These are phyloP conservation scores for Linnemannia elongata DNA, from an alignment of 192 early-diverging fungal genomes.

Conservation along the genomic window DNA sequence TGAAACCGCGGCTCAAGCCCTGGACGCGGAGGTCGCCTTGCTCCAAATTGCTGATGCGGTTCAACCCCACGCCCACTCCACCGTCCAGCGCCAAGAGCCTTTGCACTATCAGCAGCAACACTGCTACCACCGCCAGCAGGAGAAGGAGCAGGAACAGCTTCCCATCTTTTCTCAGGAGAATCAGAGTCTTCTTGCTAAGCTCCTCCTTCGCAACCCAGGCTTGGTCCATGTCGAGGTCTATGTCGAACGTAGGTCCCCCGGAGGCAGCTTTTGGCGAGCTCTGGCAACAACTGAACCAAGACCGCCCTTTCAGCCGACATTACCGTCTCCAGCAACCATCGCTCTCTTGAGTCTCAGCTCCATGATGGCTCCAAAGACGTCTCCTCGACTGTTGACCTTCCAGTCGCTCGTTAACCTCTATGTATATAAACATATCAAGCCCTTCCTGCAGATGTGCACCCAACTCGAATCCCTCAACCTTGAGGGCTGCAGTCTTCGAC, in stretches of 20 bases:
- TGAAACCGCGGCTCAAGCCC: constrained; percentile 2
- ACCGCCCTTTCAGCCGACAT: neutral
- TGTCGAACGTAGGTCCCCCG: constrained; percentile 25
- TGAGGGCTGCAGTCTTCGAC: constrained; percentile 23
- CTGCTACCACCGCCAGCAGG: neutral
- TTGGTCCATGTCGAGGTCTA: constrained; percentile 32
- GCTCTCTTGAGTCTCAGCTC: neutral
- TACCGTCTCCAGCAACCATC: neutral
- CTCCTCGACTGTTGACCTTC: constrained; percentile 18
- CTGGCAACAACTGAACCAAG: constrained; percentile 13
- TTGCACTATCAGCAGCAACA: neutral
- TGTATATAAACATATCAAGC: constrained; percentile 27
- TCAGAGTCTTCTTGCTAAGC: neutral
- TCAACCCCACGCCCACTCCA: neutral
- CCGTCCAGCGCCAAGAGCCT: neutral
- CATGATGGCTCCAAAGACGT: neutral
- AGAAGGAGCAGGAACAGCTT: neutral
- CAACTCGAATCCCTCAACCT: constrained; percentile 32
- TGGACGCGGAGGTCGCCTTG: constrained; percentile 2
- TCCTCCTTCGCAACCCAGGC: constrained; percentile 31
- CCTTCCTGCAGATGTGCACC: constrained; percentile 35
- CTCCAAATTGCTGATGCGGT: neutral
- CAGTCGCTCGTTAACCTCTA: constrained; percentile 35
- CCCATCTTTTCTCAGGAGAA: neutral
- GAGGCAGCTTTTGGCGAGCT: constrained; percentile 39